Evolutionary conservation across 2,329 filamentous ascomycete species (phyloP).

Genomic region (Diaporthe eres): DNA sequence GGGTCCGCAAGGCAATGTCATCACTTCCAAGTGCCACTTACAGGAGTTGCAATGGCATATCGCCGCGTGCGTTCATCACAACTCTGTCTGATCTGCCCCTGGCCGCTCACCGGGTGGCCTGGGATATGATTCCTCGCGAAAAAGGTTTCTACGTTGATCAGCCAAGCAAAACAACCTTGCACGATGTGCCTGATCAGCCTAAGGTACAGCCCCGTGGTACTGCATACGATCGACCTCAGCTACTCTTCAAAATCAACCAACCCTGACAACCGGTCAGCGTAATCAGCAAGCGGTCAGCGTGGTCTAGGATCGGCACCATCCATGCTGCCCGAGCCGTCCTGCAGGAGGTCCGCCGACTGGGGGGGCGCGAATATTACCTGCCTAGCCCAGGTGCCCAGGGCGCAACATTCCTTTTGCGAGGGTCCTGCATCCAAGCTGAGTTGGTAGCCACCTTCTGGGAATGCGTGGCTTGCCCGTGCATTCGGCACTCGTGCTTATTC

Average conservation of each 20-base stretch:
- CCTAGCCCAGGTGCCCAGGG: background rate
- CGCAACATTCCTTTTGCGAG: background rate
- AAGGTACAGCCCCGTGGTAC: background rate
- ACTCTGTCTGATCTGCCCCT: background rate
- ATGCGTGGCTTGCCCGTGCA: background rate
- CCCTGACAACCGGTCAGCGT: conserved; percentile 11
- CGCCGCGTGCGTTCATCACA: background rate
- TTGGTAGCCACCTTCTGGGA: background rate
- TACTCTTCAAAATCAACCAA: background rate
- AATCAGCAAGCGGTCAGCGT: background rate
- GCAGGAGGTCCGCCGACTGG: background rate
- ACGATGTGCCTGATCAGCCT: conserved; percentile 1
- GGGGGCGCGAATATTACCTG: background rate
- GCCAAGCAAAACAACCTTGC: background rate
- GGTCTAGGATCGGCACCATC: background rate
- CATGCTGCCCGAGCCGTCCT: conserved; percentile 1
- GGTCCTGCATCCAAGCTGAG: background rate
- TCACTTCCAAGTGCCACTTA: background rate
- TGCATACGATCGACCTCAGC: conserved; percentile 10
- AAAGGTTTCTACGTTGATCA: background rate
- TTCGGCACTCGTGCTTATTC: background rate
- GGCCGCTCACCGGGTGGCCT: background rate
- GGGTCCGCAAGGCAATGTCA: background rate
- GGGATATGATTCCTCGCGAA: background rate
- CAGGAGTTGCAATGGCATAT: background rate